These are phyloP conservation scores for Monascus purpureus DNA, from an alignment of 495 filamentous ascomycete genomes.

Conservation along the genomic window DNA sequence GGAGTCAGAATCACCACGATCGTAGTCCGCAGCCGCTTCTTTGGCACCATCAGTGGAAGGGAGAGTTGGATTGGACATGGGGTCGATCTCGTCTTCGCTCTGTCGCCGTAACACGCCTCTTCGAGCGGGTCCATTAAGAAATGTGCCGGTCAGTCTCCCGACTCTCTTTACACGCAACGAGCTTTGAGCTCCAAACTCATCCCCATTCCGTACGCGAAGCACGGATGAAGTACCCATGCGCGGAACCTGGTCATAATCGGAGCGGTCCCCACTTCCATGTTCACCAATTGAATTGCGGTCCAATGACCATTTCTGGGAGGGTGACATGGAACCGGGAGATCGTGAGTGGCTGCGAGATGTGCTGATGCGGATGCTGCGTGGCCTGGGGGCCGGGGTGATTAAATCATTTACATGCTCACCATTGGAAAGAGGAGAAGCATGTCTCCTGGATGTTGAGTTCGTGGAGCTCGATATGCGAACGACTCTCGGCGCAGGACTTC, in stretches of 20 bases:
- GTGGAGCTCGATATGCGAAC: slow-evolving; percentile 41
- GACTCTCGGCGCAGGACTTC: slow-evolving; percentile 35
- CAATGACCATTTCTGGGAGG: slow-evolving; percentile 21
- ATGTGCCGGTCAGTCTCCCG: slow-evolving; percentile 54
- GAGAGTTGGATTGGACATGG: slow-evolving; percentile 10
- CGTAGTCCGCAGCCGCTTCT: slow-evolving; percentile 11
- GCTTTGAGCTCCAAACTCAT: slow-evolving; percentile 47
- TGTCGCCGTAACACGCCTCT: slow-evolving; percentile 54
- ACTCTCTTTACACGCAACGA: slow-evolving; percentile 62
- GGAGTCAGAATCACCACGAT: slow-evolving; percentile 16
- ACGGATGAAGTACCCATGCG: slow-evolving; percentile 36
- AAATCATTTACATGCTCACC: slow-evolving; percentile 30
- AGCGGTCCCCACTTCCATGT: slow-evolving; percentile 26
- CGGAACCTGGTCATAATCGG: slow-evolving; percentile 31
- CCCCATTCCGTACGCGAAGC: slow-evolving; percentile 31
- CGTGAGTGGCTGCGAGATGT: slow-evolving; percentile 23
- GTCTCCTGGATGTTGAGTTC: slow-evolving; percentile 18
- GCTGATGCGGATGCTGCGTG: slow-evolving; percentile 48
- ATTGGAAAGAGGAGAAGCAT: slow-evolving; percentile 21
- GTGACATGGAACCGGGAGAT: slow-evolving; percentile 28
- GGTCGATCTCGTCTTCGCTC: slow-evolving; percentile 53
- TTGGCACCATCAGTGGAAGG: slow-evolving; percentile 16
- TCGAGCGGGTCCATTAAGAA: slow-evolving; percentile 60
- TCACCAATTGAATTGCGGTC: slow-evolving; percentile 21
- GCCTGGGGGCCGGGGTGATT: slow-evolving; percentile 52